These are phyloP conservation scores for Coniochaeta pulveracea DNA, from an alignment of 2,329 filamentous ascomycete species.

Conservation along the genomic window DNA sequence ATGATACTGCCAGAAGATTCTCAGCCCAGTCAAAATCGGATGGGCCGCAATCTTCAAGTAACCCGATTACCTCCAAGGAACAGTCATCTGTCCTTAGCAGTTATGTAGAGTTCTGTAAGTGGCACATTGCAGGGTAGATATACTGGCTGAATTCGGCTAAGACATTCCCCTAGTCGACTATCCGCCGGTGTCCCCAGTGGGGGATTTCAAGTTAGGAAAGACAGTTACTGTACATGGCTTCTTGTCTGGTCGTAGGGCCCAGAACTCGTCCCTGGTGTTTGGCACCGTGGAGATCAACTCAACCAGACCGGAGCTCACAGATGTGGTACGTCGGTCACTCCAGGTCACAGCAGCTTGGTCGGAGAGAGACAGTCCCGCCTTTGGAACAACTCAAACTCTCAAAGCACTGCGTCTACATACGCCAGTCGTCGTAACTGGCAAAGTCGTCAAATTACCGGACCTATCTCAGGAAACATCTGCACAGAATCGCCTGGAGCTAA, in stretches of 20 bases:
- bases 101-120: too few species aligned
- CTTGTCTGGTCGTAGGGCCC: slow-evolving; percentile 53
- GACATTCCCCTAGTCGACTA: too few species aligned
- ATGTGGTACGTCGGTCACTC: too few species aligned
- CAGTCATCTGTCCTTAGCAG: too few species aligned
- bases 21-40: too few species aligned
- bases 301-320: slow-evolving; percentile 11
- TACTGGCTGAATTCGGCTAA: too few species aligned
- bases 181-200: too few species aligned
- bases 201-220: slow-evolving; percentile 19
- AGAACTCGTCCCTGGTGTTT: slow-evolving; percentile 62
- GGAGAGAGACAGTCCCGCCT: slow-evolving; percentile 21
- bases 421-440: slow-evolving; percentile 37
- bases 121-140: too few species aligned
- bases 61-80: too few species aligned
- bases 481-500: slow-evolving; percentile 38
- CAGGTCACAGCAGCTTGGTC: slow-evolving; percentile 31
- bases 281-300: slow-evolving; percentile 35
- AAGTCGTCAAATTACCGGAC: slow-evolving; percentile 15
- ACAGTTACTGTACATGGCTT: slow-evolving; percentile 57
- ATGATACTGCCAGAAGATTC: too few species aligned
- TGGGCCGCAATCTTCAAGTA: too few species aligned
- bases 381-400: slow-evolving; percentile 26
- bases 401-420: slow-evolving; percentile 36
- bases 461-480: not conserved